Evolutionary conservation across 495 filamentous ascomycete species (phyloP).

Genomic region (Penicillium salamii): DNA sequence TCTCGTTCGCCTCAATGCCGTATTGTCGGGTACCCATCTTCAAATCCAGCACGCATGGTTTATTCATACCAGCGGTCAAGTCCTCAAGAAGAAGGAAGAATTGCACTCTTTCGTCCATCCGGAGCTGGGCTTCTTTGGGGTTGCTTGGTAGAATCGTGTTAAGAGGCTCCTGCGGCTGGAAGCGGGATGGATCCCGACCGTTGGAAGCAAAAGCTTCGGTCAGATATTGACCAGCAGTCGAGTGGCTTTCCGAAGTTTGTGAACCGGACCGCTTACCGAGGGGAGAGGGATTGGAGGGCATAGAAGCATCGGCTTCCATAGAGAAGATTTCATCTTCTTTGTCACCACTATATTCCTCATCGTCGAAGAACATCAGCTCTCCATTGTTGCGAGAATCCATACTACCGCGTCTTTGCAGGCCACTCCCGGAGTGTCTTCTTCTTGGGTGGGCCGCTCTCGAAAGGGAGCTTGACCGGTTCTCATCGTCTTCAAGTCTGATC

Average conservation of each 20-base stretch:
- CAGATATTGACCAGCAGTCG: background rate
- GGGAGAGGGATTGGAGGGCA: constrained; percentile 8
- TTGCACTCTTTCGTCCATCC: constrained; percentile 70
- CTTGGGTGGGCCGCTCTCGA: constrained; percentile 31
- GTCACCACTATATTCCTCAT: constrained; percentile 80
- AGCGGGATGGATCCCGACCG: constrained; percentile 3
- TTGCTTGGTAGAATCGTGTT: constrained; percentile 55
- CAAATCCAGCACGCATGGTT: constrained; percentile 92
- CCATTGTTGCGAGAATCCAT: constrained; percentile 57
- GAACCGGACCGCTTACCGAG: constrained; percentile 5
- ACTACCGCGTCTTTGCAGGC: constrained; percentile 65
- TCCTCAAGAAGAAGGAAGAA: constrained; percentile 96
- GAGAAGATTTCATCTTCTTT: constrained; percentile 70
- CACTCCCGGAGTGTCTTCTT: constrained; percentile 76
- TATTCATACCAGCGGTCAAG: constrained; percentile 92
- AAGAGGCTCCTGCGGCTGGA: constrained; percentile 9
- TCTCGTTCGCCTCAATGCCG: constrained; percentile 86
- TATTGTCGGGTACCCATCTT: constrained; percentile 99
- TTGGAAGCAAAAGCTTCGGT: constrained; percentile 2
- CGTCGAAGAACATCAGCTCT: constrained; percentile 80
- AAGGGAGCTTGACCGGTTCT: constrained; percentile 32
- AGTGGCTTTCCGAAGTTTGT: constrained; percentile 2
- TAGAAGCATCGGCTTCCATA: constrained; percentile 59
- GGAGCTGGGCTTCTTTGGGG: constrained; percentile 75
- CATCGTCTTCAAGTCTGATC: constrained; percentile 27